Percentiles rank a stretch among this genome's conserved stretches.
Conservation (phyloP, 108 stramenopile genomes). For the Skeletonema grethae region DNA sequence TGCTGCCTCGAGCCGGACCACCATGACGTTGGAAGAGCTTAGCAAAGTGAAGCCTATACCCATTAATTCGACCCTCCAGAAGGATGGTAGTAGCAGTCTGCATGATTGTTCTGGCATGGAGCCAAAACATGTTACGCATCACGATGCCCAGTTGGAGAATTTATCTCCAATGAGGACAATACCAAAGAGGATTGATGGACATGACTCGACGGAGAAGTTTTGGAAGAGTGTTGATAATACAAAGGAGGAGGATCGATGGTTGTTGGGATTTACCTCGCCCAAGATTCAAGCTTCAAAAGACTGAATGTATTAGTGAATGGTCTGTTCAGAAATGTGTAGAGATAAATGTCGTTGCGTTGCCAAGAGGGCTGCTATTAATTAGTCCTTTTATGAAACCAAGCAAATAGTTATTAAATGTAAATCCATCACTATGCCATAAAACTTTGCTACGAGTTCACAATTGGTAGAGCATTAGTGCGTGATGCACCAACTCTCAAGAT, state of each 20-base stretch:
- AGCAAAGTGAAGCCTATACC: background rate
- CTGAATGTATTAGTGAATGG: background rate
- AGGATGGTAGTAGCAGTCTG: background rate
- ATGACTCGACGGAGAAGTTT: background rate
- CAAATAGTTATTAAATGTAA: too few relatives aligned
- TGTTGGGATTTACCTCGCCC: too few relatives aligned
- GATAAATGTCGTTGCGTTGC: too few relatives aligned
- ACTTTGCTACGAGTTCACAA: too few relatives aligned
- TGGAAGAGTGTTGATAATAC: background rate
- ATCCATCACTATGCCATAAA: background rate
- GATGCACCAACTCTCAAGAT: constrained; percentile 56
- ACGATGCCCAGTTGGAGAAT: background rate
- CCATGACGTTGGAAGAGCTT: constrained; percentile 11
- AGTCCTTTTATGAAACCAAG: too few relatives aligned
- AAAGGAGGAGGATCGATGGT: background rate
- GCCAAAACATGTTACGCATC: background rate
- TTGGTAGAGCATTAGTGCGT: constrained; percentile 43
- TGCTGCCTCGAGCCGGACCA: constrained; percentile 20
- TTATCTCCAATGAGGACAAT: background rate
- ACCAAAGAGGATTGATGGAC: background rate
- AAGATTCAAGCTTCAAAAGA: too few relatives aligned
- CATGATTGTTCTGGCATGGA: background rate
- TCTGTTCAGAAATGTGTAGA: too few relatives aligned
- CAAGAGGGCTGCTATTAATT: too few relatives aligned
- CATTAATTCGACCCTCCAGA: background rate